Evolutionary conservation across 2,329 filamentous ascomycete species (phyloP).

Genomic region (Beauveria rudraprayagi): DNA sequence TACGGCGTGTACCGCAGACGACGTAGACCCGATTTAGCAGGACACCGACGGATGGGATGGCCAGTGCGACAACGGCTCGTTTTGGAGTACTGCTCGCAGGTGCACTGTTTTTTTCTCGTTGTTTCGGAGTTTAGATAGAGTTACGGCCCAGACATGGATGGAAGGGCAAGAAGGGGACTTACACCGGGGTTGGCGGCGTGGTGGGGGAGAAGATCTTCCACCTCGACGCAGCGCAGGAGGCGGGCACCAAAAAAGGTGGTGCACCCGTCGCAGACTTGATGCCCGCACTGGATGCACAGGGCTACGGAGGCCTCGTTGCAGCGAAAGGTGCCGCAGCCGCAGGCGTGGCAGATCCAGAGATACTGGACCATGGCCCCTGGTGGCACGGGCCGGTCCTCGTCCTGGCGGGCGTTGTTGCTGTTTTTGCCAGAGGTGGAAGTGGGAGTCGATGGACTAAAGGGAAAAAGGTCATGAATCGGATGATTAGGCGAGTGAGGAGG

Average conservation of each 20-base stretch:
- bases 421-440: background rate
- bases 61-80: background rate
- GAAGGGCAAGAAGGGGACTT: too few relatives aligned
- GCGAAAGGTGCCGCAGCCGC: slow-evolving; percentile 7
- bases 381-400: background rate
- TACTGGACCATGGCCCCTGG: background rate
- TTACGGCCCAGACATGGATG: too few relatives aligned
- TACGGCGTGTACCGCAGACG: background rate
- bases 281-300: slow-evolving; percentile 2
- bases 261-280: slow-evolving; percentile 1
- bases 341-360: slow-evolving; percentile 6
- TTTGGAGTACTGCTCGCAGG: background rate
- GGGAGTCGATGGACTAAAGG: background rate
- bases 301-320: background rate
- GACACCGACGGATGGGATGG: slow-evolving; percentile 7
- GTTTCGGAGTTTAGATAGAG: too few relatives aligned
- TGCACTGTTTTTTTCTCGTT: background rate
- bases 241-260: background rate
- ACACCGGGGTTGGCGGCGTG: slow-evolving; percentile 3
- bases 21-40: background rate
- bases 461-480: background rate
- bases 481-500: background rate
- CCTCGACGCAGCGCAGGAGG: background rate
- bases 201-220: background rate
- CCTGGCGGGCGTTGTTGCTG: too few relatives aligned